Base-by-base conservation (phyloP, 345 rosid genomes). In the Noccaea caerulescens region DNA sequence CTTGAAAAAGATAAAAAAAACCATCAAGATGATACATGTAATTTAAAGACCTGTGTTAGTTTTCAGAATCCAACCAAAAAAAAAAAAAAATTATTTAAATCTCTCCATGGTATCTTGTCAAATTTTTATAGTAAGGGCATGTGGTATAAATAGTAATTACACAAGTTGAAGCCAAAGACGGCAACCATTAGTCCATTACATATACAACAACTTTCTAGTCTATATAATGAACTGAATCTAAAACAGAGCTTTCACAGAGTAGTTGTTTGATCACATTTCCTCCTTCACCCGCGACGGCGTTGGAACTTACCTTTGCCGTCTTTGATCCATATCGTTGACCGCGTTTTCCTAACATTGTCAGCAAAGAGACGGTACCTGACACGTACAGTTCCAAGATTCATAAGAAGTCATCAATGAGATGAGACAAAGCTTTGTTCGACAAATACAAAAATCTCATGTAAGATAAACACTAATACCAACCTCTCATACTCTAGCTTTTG, bases 401-500 rank as follows among this genome's bases (percentile, higher is more conserved):
- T 10, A 63, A 51, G 8, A 43, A 4, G 50, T 23, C 7, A 59
- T 32, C 3, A 32, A 63, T 45, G 33, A 69, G 61, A 76, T 34
- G 72, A 27, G 37, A 36, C 50, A 27, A 63, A 50, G 25, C 70
- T 62, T 49, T 10, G 18, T 45, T 37, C 8, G 0, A 3, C 30
- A 63, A 12, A 47, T 12, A 39, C n/a, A 49, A 8, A 34, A 43
- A 7, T 57, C 1, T 54, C n/a, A 38, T 76, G 66, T 34, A 12
- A 30, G 14, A 52, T 74, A 44, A 68, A 52, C 68, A 44, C 51
- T 50, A 45, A 36, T 27, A 54, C 85, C n/a, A 23, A 93, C 98
- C 98, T 87, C 79, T 84, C 98, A 61, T 83, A 85, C 66, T 93
- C 97, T 51, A 93, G 82, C 77, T 78, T 89, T 82, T 91, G 96